phyloP scores from a whole-genome alignment of 2,329 filamentous ascomycete species.

The Calonectria pteridis region DNA sequence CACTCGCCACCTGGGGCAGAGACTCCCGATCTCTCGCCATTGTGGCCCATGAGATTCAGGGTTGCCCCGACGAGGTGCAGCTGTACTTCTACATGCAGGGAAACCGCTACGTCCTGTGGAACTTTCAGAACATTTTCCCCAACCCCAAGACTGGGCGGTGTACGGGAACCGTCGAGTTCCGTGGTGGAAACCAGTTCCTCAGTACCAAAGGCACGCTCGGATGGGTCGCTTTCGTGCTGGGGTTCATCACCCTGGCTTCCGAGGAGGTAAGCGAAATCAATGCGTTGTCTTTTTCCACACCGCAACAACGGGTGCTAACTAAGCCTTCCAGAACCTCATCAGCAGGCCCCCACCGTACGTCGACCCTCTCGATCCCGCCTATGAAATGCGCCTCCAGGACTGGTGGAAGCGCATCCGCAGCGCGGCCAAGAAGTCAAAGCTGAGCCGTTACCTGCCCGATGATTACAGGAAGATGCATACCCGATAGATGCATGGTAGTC shows the following conservation, averaged over 20 bases:
- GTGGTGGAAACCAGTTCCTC: conserved; percentile 55
- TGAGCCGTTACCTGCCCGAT: conserved; percentile 50
- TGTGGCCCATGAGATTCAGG: conserved; percentile 48
- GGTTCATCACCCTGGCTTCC: conserved; percentile 52
- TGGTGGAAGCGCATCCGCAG: conserved; percentile 52
- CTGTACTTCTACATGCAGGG: conserved; percentile 55
- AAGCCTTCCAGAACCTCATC: conserved; percentile 47
- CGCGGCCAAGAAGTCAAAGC: conserved; percentile 51
- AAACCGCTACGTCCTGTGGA: conserved; percentile 55
- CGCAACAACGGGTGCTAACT: conserved; percentile 13
- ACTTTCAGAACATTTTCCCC: conserved; percentile 55
- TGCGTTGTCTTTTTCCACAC: not conserved
- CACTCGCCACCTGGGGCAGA: conserved; percentile 45
- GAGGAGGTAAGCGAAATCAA: conserved; percentile 47
- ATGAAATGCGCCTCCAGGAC: conserved; percentile 43
- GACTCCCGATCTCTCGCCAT: conserved; percentile 39
- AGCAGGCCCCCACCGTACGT: conserved; percentile 44
- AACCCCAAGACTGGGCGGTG: conserved; percentile 53
- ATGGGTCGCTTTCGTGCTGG: conserved; percentile 55
- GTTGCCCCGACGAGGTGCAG: conserved; percentile 44
- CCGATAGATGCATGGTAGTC: conserved; percentile 32
- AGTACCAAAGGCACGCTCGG: conserved; percentile 52
- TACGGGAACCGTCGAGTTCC: conserved; percentile 55
- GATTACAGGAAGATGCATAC: conserved; percentile 51
- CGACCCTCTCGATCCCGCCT: conserved; percentile 45